Evolutionary conservation across 2,329 filamentous ascomycete genomes (phyloP).

Genomic region (Dothiorella sarmentorum): DNA sequence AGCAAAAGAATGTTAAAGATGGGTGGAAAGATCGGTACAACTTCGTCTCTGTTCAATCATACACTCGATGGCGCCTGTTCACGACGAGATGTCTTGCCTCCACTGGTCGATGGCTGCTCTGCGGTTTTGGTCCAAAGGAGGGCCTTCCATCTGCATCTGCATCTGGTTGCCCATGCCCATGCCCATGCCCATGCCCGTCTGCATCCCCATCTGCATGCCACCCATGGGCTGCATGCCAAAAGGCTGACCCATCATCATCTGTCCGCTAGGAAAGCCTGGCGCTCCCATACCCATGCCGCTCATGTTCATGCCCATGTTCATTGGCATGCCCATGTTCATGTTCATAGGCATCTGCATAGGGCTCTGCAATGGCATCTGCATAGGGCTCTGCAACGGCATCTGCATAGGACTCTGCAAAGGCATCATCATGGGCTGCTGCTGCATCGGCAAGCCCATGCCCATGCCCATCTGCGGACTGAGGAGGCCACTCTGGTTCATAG

Average conservation of each 20-base stretch:
- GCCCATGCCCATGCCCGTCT: slow-evolving; percentile 16
- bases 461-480: not conserved
- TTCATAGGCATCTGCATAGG: slow-evolving; percentile 1
- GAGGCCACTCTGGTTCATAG: not conserved
- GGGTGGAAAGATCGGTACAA: not conserved
- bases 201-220: slow-evolving; percentile 10
- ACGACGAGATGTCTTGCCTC: slow-evolving; percentile 49
- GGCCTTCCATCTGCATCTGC: slow-evolving; percentile 26
- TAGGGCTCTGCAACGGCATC: slow-evolving; percentile 9
- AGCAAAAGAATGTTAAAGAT: not conserved
- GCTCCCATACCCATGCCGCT: slow-evolving; percentile 2
- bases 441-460: slow-evolving; percentile 19
- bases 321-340: slow-evolving; percentile 17
- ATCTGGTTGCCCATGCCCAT: slow-evolving; percentile 14
- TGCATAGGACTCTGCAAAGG: slow-evolving; percentile 17
- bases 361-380: too few relatives aligned
- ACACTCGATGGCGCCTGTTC: too few relatives aligned
- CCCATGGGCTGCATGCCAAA: slow-evolving; percentile 5
- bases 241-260: slow-evolving; percentile 1
- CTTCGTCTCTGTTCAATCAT: not conserved
- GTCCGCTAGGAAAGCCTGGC: not conserved
- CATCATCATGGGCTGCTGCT: slow-evolving; percentile 17
- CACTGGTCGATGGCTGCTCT: slow-evolving; percentile 59
- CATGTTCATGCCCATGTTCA: slow-evolving; percentile 13
- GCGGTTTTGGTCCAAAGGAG: slow-evolving; percentile 47